Percentiles rank a stretch among this genome's conserved stretches.
phyloP scores from a whole-genome alignment of 805 yeast species.

The Candida caryicola region DNA sequence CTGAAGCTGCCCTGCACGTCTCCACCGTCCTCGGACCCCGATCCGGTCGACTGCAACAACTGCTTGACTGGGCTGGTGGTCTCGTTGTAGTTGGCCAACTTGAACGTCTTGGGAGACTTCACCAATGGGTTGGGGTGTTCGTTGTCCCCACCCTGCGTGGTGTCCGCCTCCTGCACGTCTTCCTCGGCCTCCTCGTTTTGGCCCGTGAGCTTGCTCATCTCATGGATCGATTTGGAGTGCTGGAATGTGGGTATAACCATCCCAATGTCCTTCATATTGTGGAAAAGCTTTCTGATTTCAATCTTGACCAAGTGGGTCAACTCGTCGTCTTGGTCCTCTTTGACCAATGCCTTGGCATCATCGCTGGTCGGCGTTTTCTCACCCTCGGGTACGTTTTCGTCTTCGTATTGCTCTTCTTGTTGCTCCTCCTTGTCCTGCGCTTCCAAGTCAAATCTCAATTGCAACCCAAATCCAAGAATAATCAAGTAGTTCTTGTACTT shows the following conservation, averaged over 20 bases:
- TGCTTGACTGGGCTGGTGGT: slow-evolving; percentile 36
- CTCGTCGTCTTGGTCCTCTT: slow-evolving; percentile 17
- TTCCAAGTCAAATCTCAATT: slow-evolving; percentile 43
- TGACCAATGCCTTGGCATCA: slow-evolving; percentile 5
- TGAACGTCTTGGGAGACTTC: slow-evolving; percentile 42
- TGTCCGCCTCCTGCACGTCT: background rate
- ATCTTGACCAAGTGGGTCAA: slow-evolving; percentile 31
- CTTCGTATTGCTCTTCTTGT: slow-evolving; percentile 1
- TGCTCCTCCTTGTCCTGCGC: slow-evolving; percentile 27
- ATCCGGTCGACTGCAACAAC: slow-evolving; percentile 23
- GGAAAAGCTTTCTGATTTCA: slow-evolving; percentile 32
- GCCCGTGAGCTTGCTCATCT: slow-evolving; percentile 14
- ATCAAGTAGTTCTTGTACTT: slow-evolving; percentile 46
- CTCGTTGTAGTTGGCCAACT: slow-evolving; percentile 32
- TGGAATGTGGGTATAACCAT: slow-evolving; percentile 35
- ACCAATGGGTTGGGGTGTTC: slow-evolving; percentile 21
- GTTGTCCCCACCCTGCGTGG: background rate
- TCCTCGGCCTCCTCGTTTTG: background rate
- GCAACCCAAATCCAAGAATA: slow-evolving; percentile 47
- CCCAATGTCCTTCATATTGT: slow-evolving; percentile 29
- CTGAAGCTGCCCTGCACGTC: slow-evolving; percentile 30
- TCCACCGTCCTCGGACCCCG: slow-evolving; percentile 4
- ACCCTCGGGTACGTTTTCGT: slow-evolving; percentile 5
- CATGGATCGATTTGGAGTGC: slow-evolving; percentile 25
- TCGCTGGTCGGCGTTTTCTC: background rate